Base-by-base conservation (phyloP, 2,329 filamentous ascomycete genomes). In the Penicillium sp. region DNA sequence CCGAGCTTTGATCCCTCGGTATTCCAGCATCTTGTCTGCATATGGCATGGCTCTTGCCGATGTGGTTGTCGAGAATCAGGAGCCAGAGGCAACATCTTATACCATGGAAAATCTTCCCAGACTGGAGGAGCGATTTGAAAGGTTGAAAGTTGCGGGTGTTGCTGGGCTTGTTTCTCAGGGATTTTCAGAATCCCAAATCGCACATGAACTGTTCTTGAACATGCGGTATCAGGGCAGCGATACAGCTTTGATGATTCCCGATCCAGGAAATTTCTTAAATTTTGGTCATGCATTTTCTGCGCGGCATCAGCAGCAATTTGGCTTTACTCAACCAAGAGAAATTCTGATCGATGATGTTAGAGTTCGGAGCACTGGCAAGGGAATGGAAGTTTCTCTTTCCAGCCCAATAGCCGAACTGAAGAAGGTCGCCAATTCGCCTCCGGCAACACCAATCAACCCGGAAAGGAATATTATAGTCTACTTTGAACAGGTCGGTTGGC, bases 161-260 rank as follows among this genome's bases (percentile, higher is more conserved):
- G 50, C 42, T 29, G 50, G 50, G 4, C 31, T 52, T 20, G 12
- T 49, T 22, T 43, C 53, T 20, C 31, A 50, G 23, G 47, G 31
- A n/a, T 50, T 50, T 11, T 27, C 35, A 3, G 20, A 50, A 5
- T 40, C 31, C 4, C 35, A 50, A 20, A 41, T 40, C 6, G 8
- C 4, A 9, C 33, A 50, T 20, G 47, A 50, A 6, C n/a, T 35
- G 14, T 51, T 46, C 23, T 35, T 50, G 22, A 50, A 50, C 29
- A 64, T 79, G 46, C 67, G 75, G 44, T 80, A 79, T 48, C 72
- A 76, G 47, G 77, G 78, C 20, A 78, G 73, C 14, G 76, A 79
- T 53, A 78, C 75, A 1, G 72, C 68, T 3, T 62, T 81, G 8
- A 74, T 76, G 67, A 73, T 80, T 3, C 61, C 71, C 2, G 14